Evolutionary conservation across 305 asterid genomes (phyloP).

Genomic region (Andrographis paniculata): DNA sequence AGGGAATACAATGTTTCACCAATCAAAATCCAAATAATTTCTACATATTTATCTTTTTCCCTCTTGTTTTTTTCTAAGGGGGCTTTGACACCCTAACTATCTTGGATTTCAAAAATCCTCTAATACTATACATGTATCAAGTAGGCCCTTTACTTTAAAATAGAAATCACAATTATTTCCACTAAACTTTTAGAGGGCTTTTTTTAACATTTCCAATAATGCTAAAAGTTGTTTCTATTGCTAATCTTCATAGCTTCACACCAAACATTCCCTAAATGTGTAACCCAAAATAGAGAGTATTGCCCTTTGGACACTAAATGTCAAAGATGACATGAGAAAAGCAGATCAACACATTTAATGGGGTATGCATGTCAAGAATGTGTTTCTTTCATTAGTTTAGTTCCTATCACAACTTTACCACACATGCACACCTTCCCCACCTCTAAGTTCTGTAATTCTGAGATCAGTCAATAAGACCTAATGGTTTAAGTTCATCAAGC

Average conservation of each 20-base stretch:
- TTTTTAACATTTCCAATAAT: too few species aligned
- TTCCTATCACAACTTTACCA: conserved; percentile 17
- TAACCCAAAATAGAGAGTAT: neutral
- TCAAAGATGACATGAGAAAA: conserved; percentile 13
- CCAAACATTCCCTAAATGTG: too few species aligned
- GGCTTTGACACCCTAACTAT: conserved; percentile 16
- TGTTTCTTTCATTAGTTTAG: conserved; percentile 17
- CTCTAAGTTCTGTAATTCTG: neutral
- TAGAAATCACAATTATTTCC: too few species aligned
- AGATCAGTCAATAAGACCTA: neutral
- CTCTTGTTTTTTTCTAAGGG: neutral
- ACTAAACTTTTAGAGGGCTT: too few species aligned
- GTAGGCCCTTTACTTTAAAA: too few species aligned
- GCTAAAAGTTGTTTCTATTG: too few species aligned
- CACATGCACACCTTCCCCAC: neutral
- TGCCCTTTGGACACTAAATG: conserved; percentile 9
- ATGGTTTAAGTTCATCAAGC: neutral
- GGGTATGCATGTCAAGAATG: conserved; percentile 19
- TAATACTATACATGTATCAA: too few species aligned
- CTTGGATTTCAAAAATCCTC: conserved; percentile 2
- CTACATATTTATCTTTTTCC: neutral
- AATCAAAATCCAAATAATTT: conserved; percentile 19
- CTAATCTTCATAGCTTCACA: too few species aligned
- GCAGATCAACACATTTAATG: conserved; percentile 23
- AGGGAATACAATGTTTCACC: conserved; percentile 11